phyloP scores from a whole-genome alignment of 176 grass and related monocot species.

The Oryza nivara region DNA sequence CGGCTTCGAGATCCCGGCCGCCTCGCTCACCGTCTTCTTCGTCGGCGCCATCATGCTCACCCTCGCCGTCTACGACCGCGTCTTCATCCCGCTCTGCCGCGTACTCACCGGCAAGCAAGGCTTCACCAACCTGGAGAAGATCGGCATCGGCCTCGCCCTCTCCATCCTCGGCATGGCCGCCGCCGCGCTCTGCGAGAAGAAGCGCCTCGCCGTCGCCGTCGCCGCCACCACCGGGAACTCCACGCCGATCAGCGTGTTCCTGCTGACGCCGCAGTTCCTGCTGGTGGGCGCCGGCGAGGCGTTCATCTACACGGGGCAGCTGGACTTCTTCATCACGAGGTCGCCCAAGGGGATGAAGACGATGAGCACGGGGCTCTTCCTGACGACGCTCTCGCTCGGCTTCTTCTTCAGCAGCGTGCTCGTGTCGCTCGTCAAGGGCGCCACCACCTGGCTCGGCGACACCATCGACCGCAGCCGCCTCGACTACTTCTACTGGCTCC shows the following conservation, averaged over 20 bases:
- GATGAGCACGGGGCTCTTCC: slow-evolving; percentile 82
- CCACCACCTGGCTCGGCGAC: slow-evolving; percentile 66
- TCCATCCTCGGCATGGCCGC: slow-evolving; percentile 64
- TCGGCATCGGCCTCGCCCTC: slow-evolving; percentile 67
- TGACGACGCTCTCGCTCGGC: slow-evolving; percentile 75
- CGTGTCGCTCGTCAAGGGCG: slow-evolving; percentile 64
- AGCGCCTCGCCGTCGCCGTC: slow-evolving; percentile 42
- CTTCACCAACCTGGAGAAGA: slow-evolving; percentile 69
- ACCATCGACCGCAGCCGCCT: slow-evolving; percentile 74
- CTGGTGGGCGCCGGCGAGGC: slow-evolving; percentile 81
- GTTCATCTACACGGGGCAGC: slow-evolving; percentile 87
- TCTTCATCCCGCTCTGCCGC: slow-evolving; percentile 66
- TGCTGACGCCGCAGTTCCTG: slow-evolving; percentile 75
- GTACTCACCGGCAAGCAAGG: slow-evolving; percentile 51
- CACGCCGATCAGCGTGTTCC: slow-evolving; percentile 66
- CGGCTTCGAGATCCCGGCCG: slow-evolving; percentile 70
- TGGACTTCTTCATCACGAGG: slow-evolving; percentile 91
- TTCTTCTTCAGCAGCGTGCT: slow-evolving; percentile 84
- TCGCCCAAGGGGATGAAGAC: slow-evolving; percentile 93
- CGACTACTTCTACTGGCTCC: slow-evolving; percentile 76
- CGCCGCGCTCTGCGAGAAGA: slow-evolving; percentile 63
- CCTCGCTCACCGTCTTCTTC: slow-evolving; percentile 77
- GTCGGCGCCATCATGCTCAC: slow-evolving; percentile 70
- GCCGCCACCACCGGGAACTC: neutral
- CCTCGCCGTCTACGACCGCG: slow-evolving; percentile 69